A percentile compares a stretch with the other conserved stretches of the same genome.
Conservation (phyloP, 768 basidiomycete species). For the Botryobasidium botryosum region DNA sequence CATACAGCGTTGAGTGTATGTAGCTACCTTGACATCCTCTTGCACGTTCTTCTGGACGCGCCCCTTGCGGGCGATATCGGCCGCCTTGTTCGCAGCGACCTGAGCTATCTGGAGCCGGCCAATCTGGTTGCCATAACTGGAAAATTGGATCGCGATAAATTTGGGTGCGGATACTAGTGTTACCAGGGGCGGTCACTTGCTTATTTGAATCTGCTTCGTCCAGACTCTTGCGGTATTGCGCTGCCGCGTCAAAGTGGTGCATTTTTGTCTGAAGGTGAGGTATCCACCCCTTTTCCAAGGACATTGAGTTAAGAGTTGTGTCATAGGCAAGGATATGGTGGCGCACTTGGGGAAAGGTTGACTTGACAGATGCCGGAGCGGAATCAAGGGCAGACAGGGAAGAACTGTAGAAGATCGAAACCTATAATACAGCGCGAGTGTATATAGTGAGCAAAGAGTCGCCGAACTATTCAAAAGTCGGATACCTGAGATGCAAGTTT, state of each 20-base stretch:
- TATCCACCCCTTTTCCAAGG: conserved; percentile 44
- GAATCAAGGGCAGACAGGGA: conserved; percentile 22
- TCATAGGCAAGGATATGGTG: not conserved
- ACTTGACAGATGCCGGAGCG: conserved; percentile 16
- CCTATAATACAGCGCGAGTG: conserved; percentile 19
- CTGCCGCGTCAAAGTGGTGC: conserved; percentile 74
- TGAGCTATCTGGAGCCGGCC: conserved; percentile 59
- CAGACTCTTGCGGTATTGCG: conserved; percentile 74
- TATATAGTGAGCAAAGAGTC: not conserved
- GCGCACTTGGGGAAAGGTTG: conserved; percentile 14
- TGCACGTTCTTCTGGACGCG: conserved; percentile 45
- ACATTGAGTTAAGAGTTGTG: not conserved
- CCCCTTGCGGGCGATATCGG: conserved; percentile 46
- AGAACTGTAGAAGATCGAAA: conserved; percentile 45
- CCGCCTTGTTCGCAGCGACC: conserved; percentile 47
- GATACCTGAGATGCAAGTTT: conserved; percentile 61
- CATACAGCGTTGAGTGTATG: no score
- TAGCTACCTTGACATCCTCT: conserved; percentile 59
- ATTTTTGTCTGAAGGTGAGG: conserved; percentile 68
- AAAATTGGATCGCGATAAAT: not conserved
- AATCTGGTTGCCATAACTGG: conserved; percentile 77
- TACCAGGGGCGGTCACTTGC: conserved; percentile 24
- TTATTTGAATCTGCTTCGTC: conserved; percentile 56
- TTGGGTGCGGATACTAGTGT: not conserved
- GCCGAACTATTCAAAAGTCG: not conserved